phyloP scores from a whole-genome alignment of 2,329 filamentous ascomycete species.

The Sphaerulina musiva region DNA sequence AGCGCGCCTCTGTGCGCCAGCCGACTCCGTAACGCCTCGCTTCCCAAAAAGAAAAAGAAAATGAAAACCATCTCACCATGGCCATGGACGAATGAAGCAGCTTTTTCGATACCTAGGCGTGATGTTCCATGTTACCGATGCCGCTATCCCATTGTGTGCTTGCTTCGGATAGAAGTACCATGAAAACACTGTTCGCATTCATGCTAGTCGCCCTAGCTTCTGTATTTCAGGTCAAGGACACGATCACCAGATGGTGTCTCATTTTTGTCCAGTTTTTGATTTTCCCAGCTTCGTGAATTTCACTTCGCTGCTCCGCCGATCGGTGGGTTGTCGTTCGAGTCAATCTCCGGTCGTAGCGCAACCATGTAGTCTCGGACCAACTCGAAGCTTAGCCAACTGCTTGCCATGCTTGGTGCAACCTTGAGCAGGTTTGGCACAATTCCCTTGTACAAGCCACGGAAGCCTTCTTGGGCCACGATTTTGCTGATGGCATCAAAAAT shows the following conservation, averaged over 20 bases:
- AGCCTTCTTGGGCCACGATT: slow-evolving; percentile 77
- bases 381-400: slow-evolving; percentile 96
- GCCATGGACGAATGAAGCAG: background rate
- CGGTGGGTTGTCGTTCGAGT: slow-evolving; percentile 13
- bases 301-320: slow-evolving; percentile 10
- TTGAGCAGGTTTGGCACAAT: slow-evolving; percentile 93
- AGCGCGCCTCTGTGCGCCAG: background rate
- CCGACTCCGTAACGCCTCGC: background rate
- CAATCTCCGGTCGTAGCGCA: slow-evolving; percentile 16
- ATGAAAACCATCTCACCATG: background rate
- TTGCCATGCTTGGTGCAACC: slow-evolving; percentile 96
- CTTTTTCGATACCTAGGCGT: background rate
- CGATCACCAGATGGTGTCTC: background rate
- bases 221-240: background rate
- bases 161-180: too few relatives aligned
- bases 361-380: slow-evolving; percentile 82
- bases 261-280: background rate
- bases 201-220: background rate
- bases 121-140: background rate
- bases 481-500: slow-evolving; percentile 75
- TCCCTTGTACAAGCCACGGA: slow-evolving; percentile 86
- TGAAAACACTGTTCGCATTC: too few relatives aligned
- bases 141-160: too few relatives aligned
- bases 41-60: background rate
- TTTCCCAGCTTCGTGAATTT: background rate